Conservation (phyloP, 352 stramenopile genomes). For the Globisporangium nagaii region DNA sequence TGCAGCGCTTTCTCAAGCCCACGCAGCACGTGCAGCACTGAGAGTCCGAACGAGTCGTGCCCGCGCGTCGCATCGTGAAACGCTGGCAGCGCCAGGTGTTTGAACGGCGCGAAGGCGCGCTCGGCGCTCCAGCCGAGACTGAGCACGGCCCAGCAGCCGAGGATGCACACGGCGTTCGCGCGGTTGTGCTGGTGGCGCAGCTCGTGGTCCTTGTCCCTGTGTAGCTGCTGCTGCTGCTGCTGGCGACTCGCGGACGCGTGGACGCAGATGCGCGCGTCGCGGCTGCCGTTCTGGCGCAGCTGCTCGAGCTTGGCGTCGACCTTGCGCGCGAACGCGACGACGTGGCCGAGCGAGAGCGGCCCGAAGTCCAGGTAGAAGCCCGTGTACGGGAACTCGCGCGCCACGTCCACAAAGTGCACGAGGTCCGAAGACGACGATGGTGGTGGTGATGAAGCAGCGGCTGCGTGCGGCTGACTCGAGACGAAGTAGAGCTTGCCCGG, state of each 20-base stretch:
- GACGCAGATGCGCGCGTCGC: slow-evolving; percentile 69
- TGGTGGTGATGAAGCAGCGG: background rate
- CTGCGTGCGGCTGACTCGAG: slow-evolving; percentile 10
- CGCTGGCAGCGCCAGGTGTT: slow-evolving; percentile 16
- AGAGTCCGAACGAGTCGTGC: slow-evolving; percentile 20
- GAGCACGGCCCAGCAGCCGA: slow-evolving; percentile 77
- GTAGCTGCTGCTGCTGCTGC: background rate
- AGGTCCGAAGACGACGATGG: background rate
- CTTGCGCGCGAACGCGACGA: slow-evolving; percentile 81
- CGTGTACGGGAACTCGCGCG: slow-evolving; percentile 83
- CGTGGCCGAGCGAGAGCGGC: slow-evolving; percentile 89
- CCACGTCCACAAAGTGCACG: slow-evolving; percentile 21
- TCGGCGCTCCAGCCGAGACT: slow-evolving; percentile 44
- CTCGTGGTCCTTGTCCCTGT: background rate
- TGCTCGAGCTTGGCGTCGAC: slow-evolving; percentile 63
- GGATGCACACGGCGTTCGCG: slow-evolving; percentile 87
- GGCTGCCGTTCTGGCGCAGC: slow-evolving; percentile 4
- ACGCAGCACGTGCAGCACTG: slow-evolving; percentile 21
- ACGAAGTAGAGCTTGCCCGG: slow-evolving; percentile 28
- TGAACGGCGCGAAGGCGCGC: slow-evolving; percentile 52
- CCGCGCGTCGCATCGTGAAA: slow-evolving; percentile 30
- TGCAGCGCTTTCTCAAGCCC: slow-evolving; percentile 43
- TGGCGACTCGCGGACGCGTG: slow-evolving; percentile 5
- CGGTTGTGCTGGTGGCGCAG: slow-evolving; percentile 40
- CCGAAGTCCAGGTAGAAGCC: slow-evolving; percentile 97